A percentile compares a stretch with the other conserved stretches of the same genome.
phyloP scores from a whole-genome alignment of 495 filamentous ascomycete genomes.

The Penicillium steckii region DNA sequence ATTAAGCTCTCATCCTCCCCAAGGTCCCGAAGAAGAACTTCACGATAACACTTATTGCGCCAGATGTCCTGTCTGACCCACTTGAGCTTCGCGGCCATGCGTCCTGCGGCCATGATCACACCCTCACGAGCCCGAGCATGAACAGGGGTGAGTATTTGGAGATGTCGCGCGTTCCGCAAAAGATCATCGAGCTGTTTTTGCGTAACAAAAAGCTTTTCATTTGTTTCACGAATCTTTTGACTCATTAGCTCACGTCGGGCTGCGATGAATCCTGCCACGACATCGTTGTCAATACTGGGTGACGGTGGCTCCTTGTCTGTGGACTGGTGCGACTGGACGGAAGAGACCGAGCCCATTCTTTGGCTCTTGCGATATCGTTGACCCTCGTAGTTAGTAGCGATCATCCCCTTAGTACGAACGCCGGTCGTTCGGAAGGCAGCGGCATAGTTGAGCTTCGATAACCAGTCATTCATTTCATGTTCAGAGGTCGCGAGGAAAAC shows the following conservation, averaged over 20 bases:
- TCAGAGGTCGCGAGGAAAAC: conserved; percentile 87
- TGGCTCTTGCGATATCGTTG: conserved; percentile 71
- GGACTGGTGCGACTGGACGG: conserved; percentile 29
- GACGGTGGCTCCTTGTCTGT: conserved; percentile 36
- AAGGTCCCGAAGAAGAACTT: conserved; percentile 81
- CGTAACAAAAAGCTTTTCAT: conserved; percentile 72
- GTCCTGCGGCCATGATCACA: conserved; percentile 78
- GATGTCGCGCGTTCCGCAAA: conserved; percentile 86
- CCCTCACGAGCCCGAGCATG: conserved; percentile 82
- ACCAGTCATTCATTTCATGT: conserved; percentile 93
- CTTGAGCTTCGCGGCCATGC: conserved; percentile 84
- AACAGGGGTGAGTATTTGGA: conserved; percentile 85
- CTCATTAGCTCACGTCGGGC: conserved; percentile 80
- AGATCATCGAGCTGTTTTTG: conserved; percentile 78
- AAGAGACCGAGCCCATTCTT: conserved; percentile 56
- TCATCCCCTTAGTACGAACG: conserved; percentile 85
- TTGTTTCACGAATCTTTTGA: conserved; percentile 77
- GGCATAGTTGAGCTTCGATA: conserved; percentile 94
- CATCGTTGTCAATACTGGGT: conserved; percentile 70
- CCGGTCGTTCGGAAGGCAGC: conserved; percentile 89
- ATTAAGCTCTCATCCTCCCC: conserved; percentile 61
- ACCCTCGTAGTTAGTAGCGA: conserved; percentile 82
- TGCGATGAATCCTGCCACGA: conserved; percentile 77
- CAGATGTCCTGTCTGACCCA: conserved; percentile 93
- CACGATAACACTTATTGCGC: conserved; percentile 85